Evolutionary conservation across 2,329 filamentous ascomycete genomes (phyloP).

Genomic region (Mycosphaerella sp.): DNA sequence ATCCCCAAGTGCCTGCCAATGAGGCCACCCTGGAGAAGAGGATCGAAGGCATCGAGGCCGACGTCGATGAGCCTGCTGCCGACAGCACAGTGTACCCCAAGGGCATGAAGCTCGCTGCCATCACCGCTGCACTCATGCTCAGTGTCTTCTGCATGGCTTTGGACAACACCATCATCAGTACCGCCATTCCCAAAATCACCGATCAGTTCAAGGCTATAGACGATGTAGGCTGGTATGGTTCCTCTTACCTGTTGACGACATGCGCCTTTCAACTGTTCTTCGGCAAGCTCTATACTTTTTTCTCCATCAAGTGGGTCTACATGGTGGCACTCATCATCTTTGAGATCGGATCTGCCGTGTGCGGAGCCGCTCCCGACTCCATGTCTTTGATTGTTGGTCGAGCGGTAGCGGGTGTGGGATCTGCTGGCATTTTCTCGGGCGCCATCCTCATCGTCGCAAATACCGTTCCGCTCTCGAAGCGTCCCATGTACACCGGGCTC

Average conservation of each 20-base stretch:
- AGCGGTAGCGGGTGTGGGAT: slow-evolving; percentile 46
- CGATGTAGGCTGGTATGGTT: slow-evolving; percentile 41
- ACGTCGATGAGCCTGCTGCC: slow-evolving; percentile 23
- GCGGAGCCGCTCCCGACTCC: slow-evolving; percentile 46
- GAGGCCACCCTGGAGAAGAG: slow-evolving; percentile 17
- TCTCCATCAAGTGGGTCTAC: slow-evolving; percentile 44
- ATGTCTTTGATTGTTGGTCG: slow-evolving; percentile 47
- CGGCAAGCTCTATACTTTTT: slow-evolving; percentile 45
- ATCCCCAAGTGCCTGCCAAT: not conserved
- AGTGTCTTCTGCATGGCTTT: slow-evolving; percentile 33
- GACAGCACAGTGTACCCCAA: slow-evolving; percentile 33
- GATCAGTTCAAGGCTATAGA: slow-evolving; percentile 42
- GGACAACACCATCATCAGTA: slow-evolving; percentile 46
- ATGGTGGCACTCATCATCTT: slow-evolving; percentile 43
- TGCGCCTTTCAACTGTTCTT: slow-evolving; percentile 40
- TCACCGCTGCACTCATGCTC: slow-evolving; percentile 35
- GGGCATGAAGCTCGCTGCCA: slow-evolving; percentile 29
- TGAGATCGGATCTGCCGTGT: slow-evolving; percentile 48
- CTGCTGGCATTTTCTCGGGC: slow-evolving; percentile 46
- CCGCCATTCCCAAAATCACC: slow-evolving; percentile 45
- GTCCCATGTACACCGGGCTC: slow-evolving; percentile 46
- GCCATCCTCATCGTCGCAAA: slow-evolving; percentile 44
- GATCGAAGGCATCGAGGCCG: slow-evolving; percentile 17
- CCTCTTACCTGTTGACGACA: slow-evolving; percentile 43
- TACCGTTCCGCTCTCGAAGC: slow-evolving; percentile 41